Evolutionary conservation across 768 basidiomycete species (phyloP).

Genomic region (Termitomyces sp.): DNA sequence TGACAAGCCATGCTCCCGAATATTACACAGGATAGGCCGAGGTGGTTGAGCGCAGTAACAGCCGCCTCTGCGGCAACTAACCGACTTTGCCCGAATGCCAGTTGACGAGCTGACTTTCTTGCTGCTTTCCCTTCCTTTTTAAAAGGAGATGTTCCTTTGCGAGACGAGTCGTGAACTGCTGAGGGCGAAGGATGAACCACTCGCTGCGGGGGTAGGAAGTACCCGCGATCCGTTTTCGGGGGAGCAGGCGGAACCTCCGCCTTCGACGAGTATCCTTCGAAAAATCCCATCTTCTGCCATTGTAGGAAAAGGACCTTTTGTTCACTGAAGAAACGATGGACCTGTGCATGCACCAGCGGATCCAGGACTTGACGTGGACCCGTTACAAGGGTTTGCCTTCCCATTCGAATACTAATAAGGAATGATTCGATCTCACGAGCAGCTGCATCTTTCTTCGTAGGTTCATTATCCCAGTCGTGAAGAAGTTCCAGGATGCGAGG

Average conservation of each 20-base stretch:
- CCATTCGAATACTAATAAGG: conserved; percentile 7
- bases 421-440: conserved; percentile 6
- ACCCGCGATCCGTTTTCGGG: conserved; percentile 2
- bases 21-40: conserved; percentile 14
- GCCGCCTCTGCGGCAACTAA: conserved; percentile 3
- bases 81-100: conserved; percentile 1
- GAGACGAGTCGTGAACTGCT: neutral
- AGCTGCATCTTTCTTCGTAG: conserved; percentile 1
- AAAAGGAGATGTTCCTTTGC: neutral
- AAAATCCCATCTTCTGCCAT: conserved; percentile 15
- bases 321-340: conserved; percentile 5
- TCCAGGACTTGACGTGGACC: neutral
- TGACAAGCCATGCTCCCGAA: conserved; percentile 21
- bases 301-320: conserved; percentile 3
- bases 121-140: conserved; percentile 1
- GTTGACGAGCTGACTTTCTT: conserved; percentile 2
- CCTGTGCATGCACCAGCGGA: conserved; percentile 1
- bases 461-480: conserved; percentile 4
- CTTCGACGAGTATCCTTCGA: conserved; percentile 2
- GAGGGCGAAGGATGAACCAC: neutral
- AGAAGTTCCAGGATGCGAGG: conserved; percentile 8
- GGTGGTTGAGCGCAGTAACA: conserved; percentile 1
- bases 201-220: conserved; percentile 9
- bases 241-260: conserved; percentile 2
- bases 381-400: conserved; percentile 6